phyloP scores from a whole-genome alignment of 257 asterid genomes.

The Solanum tarijense region DNA sequence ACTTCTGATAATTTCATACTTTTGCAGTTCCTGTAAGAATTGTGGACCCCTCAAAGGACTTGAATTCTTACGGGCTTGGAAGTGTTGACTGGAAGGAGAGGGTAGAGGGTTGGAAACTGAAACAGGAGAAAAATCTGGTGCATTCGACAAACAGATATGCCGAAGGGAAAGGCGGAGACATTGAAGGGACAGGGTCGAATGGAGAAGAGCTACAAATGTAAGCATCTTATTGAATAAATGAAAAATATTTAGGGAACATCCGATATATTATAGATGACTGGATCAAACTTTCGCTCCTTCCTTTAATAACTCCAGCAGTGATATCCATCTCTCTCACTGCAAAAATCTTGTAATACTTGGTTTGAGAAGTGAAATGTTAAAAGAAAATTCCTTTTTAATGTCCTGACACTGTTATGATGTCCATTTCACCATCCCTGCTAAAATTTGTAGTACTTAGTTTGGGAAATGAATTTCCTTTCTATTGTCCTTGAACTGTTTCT shows the following conservation, averaged over 20 bases:
- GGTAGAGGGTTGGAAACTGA: slow-evolving; percentile 73
- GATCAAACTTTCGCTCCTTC: neutral
- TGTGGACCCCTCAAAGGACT: slow-evolving; percentile 82
- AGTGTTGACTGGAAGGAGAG: slow-evolving; percentile 91
- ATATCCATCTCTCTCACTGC: neutral
- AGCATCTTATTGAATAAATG: slow-evolving; percentile 11
- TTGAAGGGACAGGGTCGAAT: slow-evolving; percentile 67
- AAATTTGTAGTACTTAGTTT: neutral
- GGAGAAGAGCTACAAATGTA: slow-evolving; percentile 75
- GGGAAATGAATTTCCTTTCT: neutral
- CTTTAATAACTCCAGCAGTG: neutral
- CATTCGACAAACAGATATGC: slow-evolving; percentile 33
- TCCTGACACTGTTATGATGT: neutral
- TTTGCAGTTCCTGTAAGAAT: slow-evolving; percentile 80
- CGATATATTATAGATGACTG: neutral
- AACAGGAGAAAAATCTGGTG: slow-evolving; percentile 52
- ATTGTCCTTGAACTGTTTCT: neutral
- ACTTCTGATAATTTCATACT: neutral
- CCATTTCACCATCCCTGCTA: neutral
- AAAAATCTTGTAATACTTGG: neutral
- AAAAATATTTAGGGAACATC: neutral
- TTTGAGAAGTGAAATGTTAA: neutral
- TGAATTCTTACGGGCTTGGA: slow-evolving; percentile 79
- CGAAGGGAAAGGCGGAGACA: slow-evolving; percentile 60
- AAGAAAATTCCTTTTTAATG: neutral